Evolutionary conservation across 345 rosid species (phyloP), one percentile per base, ranked within the genome.

Genomic region (Ceriops decandra): DNA sequence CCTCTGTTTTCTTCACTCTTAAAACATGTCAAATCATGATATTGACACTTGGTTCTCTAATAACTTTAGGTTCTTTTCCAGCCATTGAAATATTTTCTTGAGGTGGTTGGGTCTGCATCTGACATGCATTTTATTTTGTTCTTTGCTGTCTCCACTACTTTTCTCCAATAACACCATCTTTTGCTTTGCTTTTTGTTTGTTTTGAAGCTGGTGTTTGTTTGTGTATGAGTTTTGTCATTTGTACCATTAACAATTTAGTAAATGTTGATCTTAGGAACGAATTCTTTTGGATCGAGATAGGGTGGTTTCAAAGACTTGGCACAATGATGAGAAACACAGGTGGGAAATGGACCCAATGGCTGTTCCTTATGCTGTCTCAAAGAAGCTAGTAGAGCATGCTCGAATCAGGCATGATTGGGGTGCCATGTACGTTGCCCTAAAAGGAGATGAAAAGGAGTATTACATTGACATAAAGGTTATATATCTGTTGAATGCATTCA

Each of bases 341-440:
- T 88, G 98, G 97, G 98, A 92, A 83, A 90, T 92, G 83, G 89
- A 90, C 76, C 86, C 91, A 30, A 71, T 88, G 72, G 97, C 93
- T 64, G 85, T 90, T 78, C 91, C 98, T 67, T 88, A 87, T 83
- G 97, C 95, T 7, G 87, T 90, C 64, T 90, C 95, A 66, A 87
- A 82, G 79, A 92, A 86, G 80, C 83, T 92, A 58, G 82, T 90
- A 67, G 86, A 87, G 58, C 80, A 72, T 82, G 93, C 89, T 61
- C 82, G 95, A 69, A 88, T 92, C 75, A 87, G 98, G 85, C 98
- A 90, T 82, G 98, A 92, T 76, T 92, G 87, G 90, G 96, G 85
- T 77, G 85, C 85, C 68, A 90, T 92, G 98, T 87, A 82, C 79
- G 64, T 90, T 76, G 76, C 87, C 58, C 66, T 92, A 32, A 92